Percentiles rank a stretch among this genome's conserved stretches.
phyloP scores from a whole-genome alignment of 176 grass and related monocot genomes.

The Rhynchospora tenuis region DNA sequence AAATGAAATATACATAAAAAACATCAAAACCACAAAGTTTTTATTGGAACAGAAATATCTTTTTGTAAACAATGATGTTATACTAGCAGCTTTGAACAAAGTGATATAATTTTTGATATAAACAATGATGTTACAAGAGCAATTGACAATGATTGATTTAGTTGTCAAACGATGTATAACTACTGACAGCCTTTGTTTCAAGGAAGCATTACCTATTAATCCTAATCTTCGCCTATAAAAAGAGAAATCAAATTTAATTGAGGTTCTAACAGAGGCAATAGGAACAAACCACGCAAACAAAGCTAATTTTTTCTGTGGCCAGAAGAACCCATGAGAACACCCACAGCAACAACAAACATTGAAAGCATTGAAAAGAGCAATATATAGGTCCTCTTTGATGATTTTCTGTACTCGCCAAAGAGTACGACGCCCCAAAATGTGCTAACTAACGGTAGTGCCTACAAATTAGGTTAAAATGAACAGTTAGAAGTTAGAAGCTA shows the following conservation, averaged over 20 bases:
- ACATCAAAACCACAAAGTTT: too few species aligned
- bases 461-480: not conserved
- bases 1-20: too few species aligned
- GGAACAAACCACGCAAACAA: not conserved
- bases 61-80: not conserved
- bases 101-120: not conserved
- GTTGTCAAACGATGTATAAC: conserved; percentile 3
- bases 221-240: not conserved
- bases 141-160: conserved; percentile 1
- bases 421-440: conserved; percentile 38
- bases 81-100: not conserved
- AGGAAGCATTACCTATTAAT: not conserved
- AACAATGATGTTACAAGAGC: conserved; percentile 4
- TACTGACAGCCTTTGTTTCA: not conserved
- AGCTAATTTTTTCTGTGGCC: conserved; percentile 60
- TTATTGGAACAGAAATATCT: too few species aligned
- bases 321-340: conserved; percentile 83
- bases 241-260: not conserved
- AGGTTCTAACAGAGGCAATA: not conserved
- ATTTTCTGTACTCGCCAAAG: conserved; percentile 36
- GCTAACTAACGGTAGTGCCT: conserved; percentile 33
- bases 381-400: conserved; percentile 42
- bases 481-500: not conserved
- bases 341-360: conserved; percentile 74
- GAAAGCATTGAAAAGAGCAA: conserved; percentile 66